Percentiles rank a stretch among this genome's conserved stretches.
These are phyloP conservation scores for Wallacemonas collosoma DNA, from an alignment of 208 protist species.

Conservation along the genomic window DNA sequence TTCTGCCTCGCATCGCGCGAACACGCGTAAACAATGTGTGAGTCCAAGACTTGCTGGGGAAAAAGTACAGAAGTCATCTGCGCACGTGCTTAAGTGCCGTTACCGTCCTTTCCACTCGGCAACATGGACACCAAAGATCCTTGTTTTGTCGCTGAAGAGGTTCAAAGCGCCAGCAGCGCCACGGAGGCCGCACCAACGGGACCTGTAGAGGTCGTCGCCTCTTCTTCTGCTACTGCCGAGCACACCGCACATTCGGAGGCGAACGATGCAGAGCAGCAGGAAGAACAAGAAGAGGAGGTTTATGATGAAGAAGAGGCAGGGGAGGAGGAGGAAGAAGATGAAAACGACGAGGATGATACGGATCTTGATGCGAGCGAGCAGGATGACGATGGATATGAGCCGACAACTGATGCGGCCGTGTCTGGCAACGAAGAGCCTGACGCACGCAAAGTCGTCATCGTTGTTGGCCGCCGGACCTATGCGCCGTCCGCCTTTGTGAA, in stretches of 20 bases:
- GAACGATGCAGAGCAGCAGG: slow-evolving; percentile 20
- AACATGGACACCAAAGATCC: no score
- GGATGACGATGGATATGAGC: slow-evolving; percentile 26
- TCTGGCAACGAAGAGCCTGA: not conserved
- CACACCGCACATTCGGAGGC: slow-evolving; percentile 12
- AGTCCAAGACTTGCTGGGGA: no score
- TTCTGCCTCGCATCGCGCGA: no score
- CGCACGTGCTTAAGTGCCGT: no score
- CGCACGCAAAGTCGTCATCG: slow-evolving; percentile 22
- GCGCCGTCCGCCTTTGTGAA: slow-evolving; percentile 48
- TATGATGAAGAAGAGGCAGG: slow-evolving; percentile 24
- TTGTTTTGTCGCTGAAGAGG: no score
- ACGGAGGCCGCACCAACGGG: no score
- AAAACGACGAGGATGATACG: slow-evolving; percentile 26
- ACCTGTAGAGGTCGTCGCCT: no score
- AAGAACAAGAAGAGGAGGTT: slow-evolving; percentile 20
- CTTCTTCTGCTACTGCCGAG: not conserved
- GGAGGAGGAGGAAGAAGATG: slow-evolving; percentile 30
- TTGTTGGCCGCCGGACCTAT: slow-evolving; percentile 49
- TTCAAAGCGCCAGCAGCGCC: no score
- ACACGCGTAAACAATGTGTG: no score
- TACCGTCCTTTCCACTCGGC: no score
- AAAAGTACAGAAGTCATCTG: no score
- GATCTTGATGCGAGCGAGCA: slow-evolving; percentile 31
- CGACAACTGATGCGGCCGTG: not conserved